Evolutionary conservation across 371 early-diverging fungal genomes (phyloP).

Genomic region (Mucor piriformis): DNA sequence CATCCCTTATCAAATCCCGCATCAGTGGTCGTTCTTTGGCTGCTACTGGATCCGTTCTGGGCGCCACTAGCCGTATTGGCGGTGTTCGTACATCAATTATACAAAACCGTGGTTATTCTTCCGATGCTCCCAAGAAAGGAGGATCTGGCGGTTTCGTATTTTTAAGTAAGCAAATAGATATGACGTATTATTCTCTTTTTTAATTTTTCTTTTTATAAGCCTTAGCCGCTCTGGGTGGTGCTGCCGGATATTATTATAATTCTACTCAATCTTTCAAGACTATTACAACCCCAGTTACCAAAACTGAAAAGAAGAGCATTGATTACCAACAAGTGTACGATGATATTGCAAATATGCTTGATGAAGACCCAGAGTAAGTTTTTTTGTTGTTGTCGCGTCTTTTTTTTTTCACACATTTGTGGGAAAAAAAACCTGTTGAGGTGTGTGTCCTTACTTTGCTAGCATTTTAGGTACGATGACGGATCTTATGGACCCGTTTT

Average conservation of each 20-base stretch:
- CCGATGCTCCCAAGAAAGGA: slow-evolving; percentile 27
- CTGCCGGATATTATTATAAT: slow-evolving; percentile 57
- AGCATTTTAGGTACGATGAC: slow-evolving; percentile 77
- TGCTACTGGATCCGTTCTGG: slow-evolving; percentile 15
- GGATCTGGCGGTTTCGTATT: slow-evolving; percentile 26
- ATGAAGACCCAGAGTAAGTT: slow-evolving; percentile 62
- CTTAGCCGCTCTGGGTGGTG: slow-evolving; percentile 52
- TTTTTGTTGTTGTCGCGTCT: not conserved
- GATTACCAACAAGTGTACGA: slow-evolving; percentile 77
- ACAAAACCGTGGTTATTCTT: slow-evolving; percentile 25
- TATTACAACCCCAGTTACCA: slow-evolving; percentile 15
- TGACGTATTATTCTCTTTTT: not conserved
- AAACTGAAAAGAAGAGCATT: slow-evolving; percentile 33
- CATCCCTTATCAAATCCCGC: slow-evolving; percentile 10
- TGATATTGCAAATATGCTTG: slow-evolving; percentile 79
- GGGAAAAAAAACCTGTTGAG: not conserved
- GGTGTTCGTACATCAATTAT: slow-evolving; percentile 15
- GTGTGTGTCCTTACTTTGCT: not conserved
- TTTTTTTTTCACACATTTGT: not conserved
- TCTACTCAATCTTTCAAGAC: slow-evolving; percentile 42
- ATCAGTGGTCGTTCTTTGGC: slow-evolving; percentile 3
- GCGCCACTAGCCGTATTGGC: slow-evolving; percentile 13
- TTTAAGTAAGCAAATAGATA: slow-evolving; percentile 19
- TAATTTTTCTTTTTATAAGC: slow-evolving; percentile 14
- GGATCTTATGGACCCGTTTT: slow-evolving; percentile 90